Evolutionary conservation across 257 asterid species (phyloP), one percentile per base, ranked within the genome.

Genomic region (Solanum ossicruentum): DNA sequence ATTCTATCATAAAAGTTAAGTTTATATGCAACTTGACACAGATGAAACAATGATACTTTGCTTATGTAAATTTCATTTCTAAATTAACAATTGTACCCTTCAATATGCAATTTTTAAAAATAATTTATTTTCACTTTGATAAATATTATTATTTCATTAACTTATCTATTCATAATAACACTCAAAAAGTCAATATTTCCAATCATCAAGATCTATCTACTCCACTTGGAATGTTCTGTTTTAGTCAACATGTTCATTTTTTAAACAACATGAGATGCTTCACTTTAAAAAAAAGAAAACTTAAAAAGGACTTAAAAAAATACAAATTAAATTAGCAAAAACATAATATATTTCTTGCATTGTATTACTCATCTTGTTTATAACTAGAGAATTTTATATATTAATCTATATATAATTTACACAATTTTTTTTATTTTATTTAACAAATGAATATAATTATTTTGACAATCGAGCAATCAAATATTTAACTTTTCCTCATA

Each of bases 221-320:
- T 92, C 93, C 97, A 88, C 92, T 92, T 90, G 93, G 92, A 90
- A 89, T 88, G 89, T 86, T 88, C 83, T 84, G 92, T 86, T 86
- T 81, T 45, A 88, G 95, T 89, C 94, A 88, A 91, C 80, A 52
- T 67, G 73, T 60, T 26, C 61, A 73, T 39, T 84, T 87, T 81
- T 49, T 9, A 85, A 83, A 83, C 71, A 82, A 75, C 84, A 84
- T 78, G 71, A 84, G 39, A 81, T 85, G 77, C 63, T 75, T 65
- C 67, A 23, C 10, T 39, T n/a, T n/a, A 26, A 26, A 28, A 12
- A 12, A n/a, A 23, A 57, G 3, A 75, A 80, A n/a, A 7, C 7
- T 18, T 6, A 13, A 20, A 58, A 57, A 57, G 10, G 1, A 20
- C n/a, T 6, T 13, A 7, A 10, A 17, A n/a, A 20, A 20, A 7